These are phyloP conservation scores for Microbotryomycetes sp. DNA, from an alignment of 1,284 basidiomycete species.

Conservation along the genomic window DNA sequence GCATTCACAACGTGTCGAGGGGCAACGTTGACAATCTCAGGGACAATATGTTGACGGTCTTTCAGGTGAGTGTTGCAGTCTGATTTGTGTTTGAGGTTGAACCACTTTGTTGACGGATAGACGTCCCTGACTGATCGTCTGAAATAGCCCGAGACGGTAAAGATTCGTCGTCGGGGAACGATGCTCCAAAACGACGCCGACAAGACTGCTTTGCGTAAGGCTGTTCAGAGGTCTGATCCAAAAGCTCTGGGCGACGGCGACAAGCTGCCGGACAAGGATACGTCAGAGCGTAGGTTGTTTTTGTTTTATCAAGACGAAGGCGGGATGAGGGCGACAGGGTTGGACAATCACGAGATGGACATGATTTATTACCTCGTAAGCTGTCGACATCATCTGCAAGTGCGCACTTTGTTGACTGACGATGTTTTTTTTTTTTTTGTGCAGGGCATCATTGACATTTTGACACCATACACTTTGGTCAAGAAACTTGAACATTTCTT, in stretches of 20 bases:
- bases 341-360: conserved; percentile 63
- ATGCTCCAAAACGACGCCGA: conserved; percentile 45
- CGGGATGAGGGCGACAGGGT: conserved; percentile 81
- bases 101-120: neutral
- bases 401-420: neutral
- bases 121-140: too few species aligned
- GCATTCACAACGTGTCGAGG: conserved; percentile 82
- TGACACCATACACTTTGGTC: conserved; percentile 72
- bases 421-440: neutral
- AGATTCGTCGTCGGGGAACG: conserved; percentile 52
- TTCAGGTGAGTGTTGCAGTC: conserved; percentile 56
- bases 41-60: conserved; percentile 80
- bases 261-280: conserved; percentile 59
- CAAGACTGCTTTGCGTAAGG: conserved; percentile 72
- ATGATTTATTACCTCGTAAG: conserved; percentile 71
- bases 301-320: conserved; percentile 97
- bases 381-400: neutral
- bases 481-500: conserved; percentile 87
- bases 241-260: conserved; percentile 59
- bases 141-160: conserved; percentile 57
- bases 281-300: conserved; percentile 70
- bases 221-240: conserved; percentile 74
- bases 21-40: conserved; percentile 88
- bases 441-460: conserved; percentile 85
- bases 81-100: conserved; percentile 7